Percentiles rank a stretch among this genome's conserved stretches.
Conservation (phyloP, 108 stramenopile species). For the Nitzschia palea region DNA sequence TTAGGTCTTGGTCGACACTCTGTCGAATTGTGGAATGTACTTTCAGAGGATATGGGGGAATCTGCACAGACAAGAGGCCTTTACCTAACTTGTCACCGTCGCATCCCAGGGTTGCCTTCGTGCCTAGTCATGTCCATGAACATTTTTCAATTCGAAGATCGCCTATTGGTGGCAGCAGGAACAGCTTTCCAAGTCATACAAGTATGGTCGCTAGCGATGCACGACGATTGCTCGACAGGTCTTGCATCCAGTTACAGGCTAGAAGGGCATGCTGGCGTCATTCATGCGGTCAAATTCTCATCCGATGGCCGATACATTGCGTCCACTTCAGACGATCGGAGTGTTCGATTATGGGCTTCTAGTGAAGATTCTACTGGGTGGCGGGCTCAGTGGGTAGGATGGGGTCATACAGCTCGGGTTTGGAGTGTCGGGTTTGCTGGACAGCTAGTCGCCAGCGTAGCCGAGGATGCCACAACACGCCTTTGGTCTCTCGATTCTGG, state of each 20-base stretch:
- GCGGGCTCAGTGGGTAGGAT: conserved; percentile 60
- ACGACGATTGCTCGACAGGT: conserved; percentile 2
- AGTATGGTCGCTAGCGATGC: conserved; percentile 16
- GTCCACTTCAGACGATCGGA: conserved; percentile 79
- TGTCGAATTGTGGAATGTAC: conserved; percentile 55
- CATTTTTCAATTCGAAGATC: conserved; percentile 31
- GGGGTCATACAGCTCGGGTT: conserved; percentile 77
- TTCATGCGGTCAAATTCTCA: conserved; percentile 50
- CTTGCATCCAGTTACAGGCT: conserved; percentile 27
- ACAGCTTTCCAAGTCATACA: conserved; percentile 55
- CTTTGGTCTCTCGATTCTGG: conserved; percentile 55
- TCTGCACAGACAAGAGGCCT: conserved; percentile 9
- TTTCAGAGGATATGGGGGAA: not conserved
- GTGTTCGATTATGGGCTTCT: conserved; percentile 61
- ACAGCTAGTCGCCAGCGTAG: conserved; percentile 44
- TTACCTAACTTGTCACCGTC: conserved; percentile 11
- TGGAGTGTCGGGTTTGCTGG: conserved; percentile 57
- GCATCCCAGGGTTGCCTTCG: conserved; percentile 37
- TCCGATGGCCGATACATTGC: conserved; percentile 42
- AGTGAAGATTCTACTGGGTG: conserved; percentile 13
- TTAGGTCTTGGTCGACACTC: conserved; percentile 56
- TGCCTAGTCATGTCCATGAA: conserved; percentile 56
- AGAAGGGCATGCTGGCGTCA: conserved; percentile 63
- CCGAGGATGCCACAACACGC: conserved; percentile 71
- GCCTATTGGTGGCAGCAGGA: conserved; percentile 22